Conservation (phyloP, 208 protist genomes). For the Trypanosoma mega region DNA sequence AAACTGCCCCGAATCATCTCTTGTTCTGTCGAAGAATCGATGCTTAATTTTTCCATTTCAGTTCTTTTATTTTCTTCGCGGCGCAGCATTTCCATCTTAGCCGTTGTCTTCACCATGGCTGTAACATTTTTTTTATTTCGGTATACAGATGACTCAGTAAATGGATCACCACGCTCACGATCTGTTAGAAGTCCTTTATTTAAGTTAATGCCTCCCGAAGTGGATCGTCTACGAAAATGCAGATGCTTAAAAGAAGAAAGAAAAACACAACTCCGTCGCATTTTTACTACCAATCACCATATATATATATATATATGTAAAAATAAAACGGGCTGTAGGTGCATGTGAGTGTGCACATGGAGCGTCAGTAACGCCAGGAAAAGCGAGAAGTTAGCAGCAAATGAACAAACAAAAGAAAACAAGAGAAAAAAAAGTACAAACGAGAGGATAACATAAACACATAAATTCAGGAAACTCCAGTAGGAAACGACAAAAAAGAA, state of each 20-base stretch:
- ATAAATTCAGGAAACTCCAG: no score
- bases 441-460: not conserved
- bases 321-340: constrained; percentile 16
- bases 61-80: constrained; percentile 37
- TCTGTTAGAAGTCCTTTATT: constrained; percentile 58
- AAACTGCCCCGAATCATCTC: constrained; percentile 34
- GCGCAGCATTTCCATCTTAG: constrained; percentile 42
- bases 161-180: constrained; percentile 61
- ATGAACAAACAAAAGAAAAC: not conserved
- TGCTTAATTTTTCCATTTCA: constrained; percentile 31
- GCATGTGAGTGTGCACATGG: no score
- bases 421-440: constrained; percentile 2
- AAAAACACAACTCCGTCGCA: constrained; percentile 15
- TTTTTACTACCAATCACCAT: constrained; percentile 10
- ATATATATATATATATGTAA: not conserved
- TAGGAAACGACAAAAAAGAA: not conserved
- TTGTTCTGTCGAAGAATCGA: constrained; percentile 37
- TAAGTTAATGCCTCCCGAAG: constrained; percentile 41
- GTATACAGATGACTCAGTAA: constrained; percentile 75
- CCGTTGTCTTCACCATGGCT: constrained; percentile 47
- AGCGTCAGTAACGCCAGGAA: no score
- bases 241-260: constrained; percentile 19
- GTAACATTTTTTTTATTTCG: constrained; percentile 57
- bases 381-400: no score
- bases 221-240: constrained; percentile 30